A percentile compares a stretch with the other conserved stretches of the same genome.
Conservation (phyloP, 306 rosid genomes). For the Citrullus mucosospermus region DNA sequence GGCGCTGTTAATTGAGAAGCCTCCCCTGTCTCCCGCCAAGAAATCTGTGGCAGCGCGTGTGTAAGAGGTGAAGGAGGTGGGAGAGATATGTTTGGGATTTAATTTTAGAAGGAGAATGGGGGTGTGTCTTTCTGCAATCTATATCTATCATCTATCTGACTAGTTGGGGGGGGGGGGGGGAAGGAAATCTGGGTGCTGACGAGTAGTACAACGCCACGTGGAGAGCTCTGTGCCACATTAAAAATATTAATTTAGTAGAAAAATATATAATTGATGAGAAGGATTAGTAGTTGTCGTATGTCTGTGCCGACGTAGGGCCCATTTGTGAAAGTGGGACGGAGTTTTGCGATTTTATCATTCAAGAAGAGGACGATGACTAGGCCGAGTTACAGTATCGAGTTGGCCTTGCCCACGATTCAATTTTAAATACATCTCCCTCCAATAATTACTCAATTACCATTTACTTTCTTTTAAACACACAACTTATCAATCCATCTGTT, state of each 20-base stretch:
- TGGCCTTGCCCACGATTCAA: background rate
- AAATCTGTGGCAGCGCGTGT: background rate
- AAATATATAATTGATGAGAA: background rate
- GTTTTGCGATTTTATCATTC: background rate
- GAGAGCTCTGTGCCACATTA: background rate
- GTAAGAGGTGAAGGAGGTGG: background rate
- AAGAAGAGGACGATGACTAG: background rate
- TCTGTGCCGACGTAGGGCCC: constrained; percentile 4
- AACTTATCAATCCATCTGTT: too few species aligned
- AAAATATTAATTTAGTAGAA: background rate
- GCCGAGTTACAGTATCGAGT: background rate
- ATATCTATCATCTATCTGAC: background rate
- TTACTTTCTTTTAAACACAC: too few species aligned
- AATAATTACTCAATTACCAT: too few species aligned
- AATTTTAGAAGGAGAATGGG: background rate
- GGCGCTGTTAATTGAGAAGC: background rate
- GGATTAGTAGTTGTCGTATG: background rate
- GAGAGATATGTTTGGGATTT: background rate
- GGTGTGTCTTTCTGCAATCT: background rate
- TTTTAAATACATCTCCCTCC: background rate
- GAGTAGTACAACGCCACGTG: constrained; percentile 4
- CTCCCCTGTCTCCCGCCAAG: background rate
- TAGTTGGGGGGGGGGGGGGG: background rate
- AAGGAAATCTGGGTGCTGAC: constrained; percentile 3
- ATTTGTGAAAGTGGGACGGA: background rate